Percentiles rank a stretch among this genome's conserved stretches.
phyloP scores from a whole-genome alignment of 2,329 filamentous ascomycete species.

The Graphilbum ipis-grandicollis region DNA sequence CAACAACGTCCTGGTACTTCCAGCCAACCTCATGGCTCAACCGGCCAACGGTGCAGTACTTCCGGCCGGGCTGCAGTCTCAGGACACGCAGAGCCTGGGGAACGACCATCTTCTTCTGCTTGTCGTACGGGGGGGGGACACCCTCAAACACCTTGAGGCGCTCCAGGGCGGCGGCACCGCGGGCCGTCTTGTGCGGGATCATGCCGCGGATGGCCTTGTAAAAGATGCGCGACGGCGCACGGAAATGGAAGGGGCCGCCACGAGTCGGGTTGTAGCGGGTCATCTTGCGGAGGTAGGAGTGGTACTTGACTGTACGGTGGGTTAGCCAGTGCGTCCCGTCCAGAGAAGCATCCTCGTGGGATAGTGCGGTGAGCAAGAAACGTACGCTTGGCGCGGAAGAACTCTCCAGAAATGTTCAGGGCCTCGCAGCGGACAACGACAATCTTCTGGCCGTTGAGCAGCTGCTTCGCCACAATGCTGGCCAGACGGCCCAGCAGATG shows the following conservation, averaged over 20 bases:
- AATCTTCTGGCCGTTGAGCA: constrained; percentile 98
- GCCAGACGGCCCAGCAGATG: constrained; percentile 98
- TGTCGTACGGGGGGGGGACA: constrained; percentile 97
- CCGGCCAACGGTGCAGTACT: constrained; percentile 99
- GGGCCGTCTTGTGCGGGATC: constrained; percentile 99
- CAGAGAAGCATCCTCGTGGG: no score
- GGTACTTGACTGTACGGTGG: constrained; percentile 99
- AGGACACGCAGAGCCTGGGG: constrained; percentile 95
- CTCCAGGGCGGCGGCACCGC: constrained; percentile 90
- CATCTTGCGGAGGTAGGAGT: constrained; percentile 99
- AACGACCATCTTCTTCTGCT: constrained; percentile 99
- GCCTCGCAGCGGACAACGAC: constrained; percentile 97
- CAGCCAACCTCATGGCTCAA: constrained; percentile 98
- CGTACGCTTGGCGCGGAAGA: constrained; percentile 99
- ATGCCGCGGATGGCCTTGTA: constrained; percentile 99
- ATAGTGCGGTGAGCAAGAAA: constrained; percentile 17
- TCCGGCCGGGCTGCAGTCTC: constrained; percentile 94
- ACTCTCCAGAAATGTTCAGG: constrained; percentile 99
- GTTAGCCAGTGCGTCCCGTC: background rate
- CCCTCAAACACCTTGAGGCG: constrained; percentile 99
- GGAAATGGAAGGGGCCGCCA: constrained; percentile 99
- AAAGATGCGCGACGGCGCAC: constrained; percentile 97
- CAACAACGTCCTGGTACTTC: constrained; percentile 99
- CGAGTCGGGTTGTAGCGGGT: constrained; percentile 99
- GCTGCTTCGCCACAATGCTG: constrained; percentile 96